These are phyloP conservation scores for Clonostachys rhizophaga DNA, from an alignment of 2,329 filamentous ascomycete species.

Conservation along the genomic window DNA sequence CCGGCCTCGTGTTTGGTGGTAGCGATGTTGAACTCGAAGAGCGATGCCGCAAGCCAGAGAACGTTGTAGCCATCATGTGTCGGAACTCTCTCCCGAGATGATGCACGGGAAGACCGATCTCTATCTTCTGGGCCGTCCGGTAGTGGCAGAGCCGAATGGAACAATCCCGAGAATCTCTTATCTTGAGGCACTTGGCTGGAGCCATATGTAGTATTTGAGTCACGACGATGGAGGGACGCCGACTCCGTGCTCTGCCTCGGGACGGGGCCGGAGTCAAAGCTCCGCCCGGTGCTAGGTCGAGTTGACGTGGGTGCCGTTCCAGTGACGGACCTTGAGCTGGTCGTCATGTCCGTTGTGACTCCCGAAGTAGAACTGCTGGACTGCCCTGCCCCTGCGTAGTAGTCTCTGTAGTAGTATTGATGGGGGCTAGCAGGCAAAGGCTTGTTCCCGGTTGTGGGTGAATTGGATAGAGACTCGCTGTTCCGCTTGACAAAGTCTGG, in stretches of 20 bases:
- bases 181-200: slow-evolving; percentile 37
- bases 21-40: slow-evolving; percentile 97
- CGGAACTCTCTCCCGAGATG: slow-evolving; percentile 52
- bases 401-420: slow-evolving; percentile 53
- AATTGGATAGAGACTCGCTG: slow-evolving; percentile 67
- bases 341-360: slow-evolving; percentile 40
- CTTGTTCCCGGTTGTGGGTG: slow-evolving; percentile 35
- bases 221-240: slow-evolving; percentile 35
- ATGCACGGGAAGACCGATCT: slow-evolving; percentile 51
- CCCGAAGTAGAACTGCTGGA: slow-evolving; percentile 39
- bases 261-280: slow-evolving; percentile 48
- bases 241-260: slow-evolving; percentile 49
- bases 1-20: slow-evolving; percentile 88
- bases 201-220: slow-evolving; percentile 51
- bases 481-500: slow-evolving; percentile 62
- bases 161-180: slow-evolving; percentile 68
- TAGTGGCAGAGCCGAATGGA: slow-evolving; percentile 83
- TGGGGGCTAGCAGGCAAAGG: slow-evolving; percentile 38
- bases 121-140: slow-evolving; percentile 58
- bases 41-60: slow-evolving; percentile 84
- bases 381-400: slow-evolving; percentile 30
- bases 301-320: slow-evolving; percentile 29
- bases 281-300: slow-evolving; percentile 56
- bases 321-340: slow-evolving; percentile 42
- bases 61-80: slow-evolving; percentile 61